These are phyloP conservation scores for Takashimella koratensis DNA, from an alignment of 1,284 basidiomycete species.

Conservation along the genomic window DNA sequence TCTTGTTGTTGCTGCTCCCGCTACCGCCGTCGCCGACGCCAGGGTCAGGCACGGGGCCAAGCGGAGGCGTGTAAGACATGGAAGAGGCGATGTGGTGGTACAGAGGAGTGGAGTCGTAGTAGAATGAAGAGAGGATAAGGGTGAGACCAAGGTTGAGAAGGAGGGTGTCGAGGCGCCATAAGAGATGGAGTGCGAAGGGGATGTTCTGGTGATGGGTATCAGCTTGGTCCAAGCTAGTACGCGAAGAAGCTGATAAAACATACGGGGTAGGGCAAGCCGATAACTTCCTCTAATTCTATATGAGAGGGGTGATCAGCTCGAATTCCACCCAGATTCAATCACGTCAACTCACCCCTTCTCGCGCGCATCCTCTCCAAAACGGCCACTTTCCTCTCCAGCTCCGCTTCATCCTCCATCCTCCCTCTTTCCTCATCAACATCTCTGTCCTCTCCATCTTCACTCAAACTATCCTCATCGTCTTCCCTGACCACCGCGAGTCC, in stretches of 20 bases:
- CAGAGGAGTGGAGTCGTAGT: slow-evolving; percentile 44
- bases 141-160: slow-evolving; percentile 50
- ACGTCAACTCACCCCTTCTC: slow-evolving; percentile 30
- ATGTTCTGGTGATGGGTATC: slow-evolving; percentile 34
- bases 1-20: too few relatives aligned
- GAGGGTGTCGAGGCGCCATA: slow-evolving; percentile 49
- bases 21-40: not conserved
- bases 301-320: not conserved
- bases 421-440: slow-evolving; percentile 14
- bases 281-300: slow-evolving; percentile 43
- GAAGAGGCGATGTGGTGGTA: slow-evolving; percentile 32
- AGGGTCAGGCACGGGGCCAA: slow-evolving; percentile 6
- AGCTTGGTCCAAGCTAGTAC: not conserved
- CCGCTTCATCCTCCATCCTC: slow-evolving; percentile 32
- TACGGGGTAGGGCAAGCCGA: slow-evolving; percentile 46
- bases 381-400: slow-evolving; percentile 43
- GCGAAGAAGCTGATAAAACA: slow-evolving; percentile 9
- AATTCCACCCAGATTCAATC: too few relatives aligned
- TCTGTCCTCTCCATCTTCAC: slow-evolving; percentile 14
- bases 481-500: too few relatives aligned
- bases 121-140: slow-evolving; percentile 46
- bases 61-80: too few relatives aligned
- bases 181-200: slow-evolving; percentile 44
- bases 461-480: slow-evolving; percentile 5
- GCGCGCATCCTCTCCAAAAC: slow-evolving; percentile 44